Base-by-base conservation (phyloP, 352 stramenopile genomes). In the Phytophthora pistaciae region DNA sequence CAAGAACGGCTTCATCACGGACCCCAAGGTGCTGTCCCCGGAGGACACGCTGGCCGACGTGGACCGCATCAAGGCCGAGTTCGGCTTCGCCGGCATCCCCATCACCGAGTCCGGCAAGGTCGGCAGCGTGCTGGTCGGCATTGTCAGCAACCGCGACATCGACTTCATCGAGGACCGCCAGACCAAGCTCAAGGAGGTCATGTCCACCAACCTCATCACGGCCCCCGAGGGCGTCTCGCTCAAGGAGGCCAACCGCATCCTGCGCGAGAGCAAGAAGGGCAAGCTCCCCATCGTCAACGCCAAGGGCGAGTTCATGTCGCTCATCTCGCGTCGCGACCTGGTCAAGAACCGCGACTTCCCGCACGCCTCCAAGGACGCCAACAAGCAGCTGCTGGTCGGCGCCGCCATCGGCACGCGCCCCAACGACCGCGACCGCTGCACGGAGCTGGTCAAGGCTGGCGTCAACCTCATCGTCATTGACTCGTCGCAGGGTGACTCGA, bases 1-100 rank as follows among this genome's bases (percentile, higher is more conserved):
- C 86, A 99, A 99, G 88, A 99, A 99, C 82, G 98, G 98, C 44
- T 99, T 99, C 87, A 99, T 99, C 82, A 98, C 96, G 29, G 96
- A 99, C 84, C 98, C 98, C 48, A 96, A 99, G 73, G 98, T 92
- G 70, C 85, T 99, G 20, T 98, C 91, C 52, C 98, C 98, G 1
- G 87, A 98, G 52, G 77, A 98, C 80, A 99, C 98, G 18, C 87
- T 99, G 20, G 91, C 82, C 10, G 97, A 99, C 76, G 96, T 99
- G 10, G 89, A 99, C 73, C 75, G 80, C 50, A 98, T 99, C 69
- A 99, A 99, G 80, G 75, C 73, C 59, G 89, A 97, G 74, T 97
- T 98, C 60, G 98, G 97, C 64, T 99, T 99, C 77, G 98, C 97
- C 6, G 98, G 98, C 33, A 99, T 99, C 78, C 98, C 98, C 23